Conservation (phyloP, 2,329 filamentous ascomycete genomes). For the Aspergillus proliferans region DNA sequence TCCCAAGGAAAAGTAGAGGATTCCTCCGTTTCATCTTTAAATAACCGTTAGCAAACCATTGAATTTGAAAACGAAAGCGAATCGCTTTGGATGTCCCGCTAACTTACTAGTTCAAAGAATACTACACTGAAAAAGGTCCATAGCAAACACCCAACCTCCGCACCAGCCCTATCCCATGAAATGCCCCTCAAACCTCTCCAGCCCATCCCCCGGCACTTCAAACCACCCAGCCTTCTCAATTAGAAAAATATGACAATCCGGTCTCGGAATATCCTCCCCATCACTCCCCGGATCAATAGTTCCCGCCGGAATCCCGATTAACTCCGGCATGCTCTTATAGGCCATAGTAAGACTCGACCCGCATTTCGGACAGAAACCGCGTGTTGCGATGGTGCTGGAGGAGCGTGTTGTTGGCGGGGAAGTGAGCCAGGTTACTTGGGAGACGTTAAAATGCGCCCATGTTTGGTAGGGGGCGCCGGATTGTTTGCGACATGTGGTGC, state of each 20-base stretch:
- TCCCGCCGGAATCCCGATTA: conserved; percentile 32
- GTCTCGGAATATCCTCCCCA: conserved; percentile 17
- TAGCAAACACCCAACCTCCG: not conserved
- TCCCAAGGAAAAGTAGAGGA: too few relatives aligned
- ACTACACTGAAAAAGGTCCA: not conserved
- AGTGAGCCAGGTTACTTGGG: conserved; percentile 31
- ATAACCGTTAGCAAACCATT: too few relatives aligned
- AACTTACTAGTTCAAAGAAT: not conserved
- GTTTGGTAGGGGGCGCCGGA: conserved; percentile 43
- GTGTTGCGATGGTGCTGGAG: conserved; percentile 37
- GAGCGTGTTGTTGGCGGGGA: conserved; percentile 27
- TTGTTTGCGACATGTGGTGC: conserved; percentile 44
- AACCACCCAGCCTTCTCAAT: conserved; percentile 37
- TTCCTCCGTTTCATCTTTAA: too few relatives aligned
- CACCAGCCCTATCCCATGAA: not conserved
- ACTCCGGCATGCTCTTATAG: conserved; percentile 28
- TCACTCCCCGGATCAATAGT: conserved; percentile 32
- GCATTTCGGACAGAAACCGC: conserved; percentile 42
- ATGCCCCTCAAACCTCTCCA: conserved; percentile 13
- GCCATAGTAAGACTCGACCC: conserved; percentile 43
- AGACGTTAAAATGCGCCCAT: conserved; percentile 34
- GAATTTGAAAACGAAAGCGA: too few relatives aligned
- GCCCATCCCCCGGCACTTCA: conserved; percentile 32
- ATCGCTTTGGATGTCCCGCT: too few relatives aligned
- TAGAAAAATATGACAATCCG: conserved; percentile 41